phyloP scores from a whole-genome alignment of 805 yeast species.

The Candida rishiriensis region DNA sequence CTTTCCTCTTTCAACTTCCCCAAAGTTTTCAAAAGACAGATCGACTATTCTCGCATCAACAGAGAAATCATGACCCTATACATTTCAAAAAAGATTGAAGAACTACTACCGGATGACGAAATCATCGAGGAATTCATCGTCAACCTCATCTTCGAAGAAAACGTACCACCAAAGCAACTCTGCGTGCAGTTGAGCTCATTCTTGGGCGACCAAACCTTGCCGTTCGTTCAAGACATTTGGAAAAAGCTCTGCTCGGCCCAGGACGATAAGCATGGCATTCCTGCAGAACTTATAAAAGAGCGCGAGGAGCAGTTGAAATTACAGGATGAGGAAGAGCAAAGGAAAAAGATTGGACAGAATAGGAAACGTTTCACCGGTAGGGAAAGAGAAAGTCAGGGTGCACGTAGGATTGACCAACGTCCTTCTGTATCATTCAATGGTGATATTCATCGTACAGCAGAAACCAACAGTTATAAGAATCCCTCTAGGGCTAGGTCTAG shows the following conservation, averaged over 20 bases:
- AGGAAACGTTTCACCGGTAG: not conserved
- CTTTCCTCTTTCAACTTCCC: constrained; percentile 28
- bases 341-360: not conserved
- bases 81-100: constrained; percentile 32
- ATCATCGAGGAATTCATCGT: constrained; percentile 39
- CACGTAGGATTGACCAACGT: not conserved
- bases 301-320: constrained; percentile 1
- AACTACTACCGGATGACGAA: constrained; percentile 47
- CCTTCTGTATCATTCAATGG: no score
- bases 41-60: constrained; percentile 38
- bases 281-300: constrained; percentile 27
- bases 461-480: no score
- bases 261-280: constrained; percentile 42
- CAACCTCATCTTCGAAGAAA: constrained; percentile 36
- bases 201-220: constrained; percentile 35
- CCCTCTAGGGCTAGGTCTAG: no score
- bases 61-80: constrained; percentile 35
- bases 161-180: constrained; percentile 37
- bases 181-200: constrained; percentile 43
- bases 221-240: constrained; percentile 43
- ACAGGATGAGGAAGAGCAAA: not conserved
- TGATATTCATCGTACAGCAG: no score
- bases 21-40: constrained; percentile 29
- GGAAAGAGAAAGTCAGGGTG: not conserved
- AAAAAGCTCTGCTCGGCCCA: constrained; percentile 40